Conservation (phyloP, 1,284 basidiomycete species). For the Boletus smithii region DNA sequence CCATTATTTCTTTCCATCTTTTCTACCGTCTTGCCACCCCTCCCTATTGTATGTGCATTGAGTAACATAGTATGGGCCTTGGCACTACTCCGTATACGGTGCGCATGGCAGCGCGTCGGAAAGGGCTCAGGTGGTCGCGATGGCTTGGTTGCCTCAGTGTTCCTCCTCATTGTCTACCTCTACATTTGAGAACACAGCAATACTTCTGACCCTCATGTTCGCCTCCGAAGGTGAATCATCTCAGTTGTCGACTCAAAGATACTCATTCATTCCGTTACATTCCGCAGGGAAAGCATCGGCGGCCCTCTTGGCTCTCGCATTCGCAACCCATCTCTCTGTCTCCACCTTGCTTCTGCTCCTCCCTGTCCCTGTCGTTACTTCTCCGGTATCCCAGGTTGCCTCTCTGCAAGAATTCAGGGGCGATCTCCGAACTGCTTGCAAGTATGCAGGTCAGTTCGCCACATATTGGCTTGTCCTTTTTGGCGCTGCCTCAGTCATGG, state of each 20-base stretch:
- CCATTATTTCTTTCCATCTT: constrained; percentile 80
- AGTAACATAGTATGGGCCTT: constrained; percentile 67
- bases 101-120: constrained; percentile 48
- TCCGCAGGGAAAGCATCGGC: constrained; percentile 51
- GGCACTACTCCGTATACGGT: constrained; percentile 67
- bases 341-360: constrained; percentile 69
- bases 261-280: not conserved
- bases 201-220: constrained; percentile 68
- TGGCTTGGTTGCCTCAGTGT: constrained; percentile 57
- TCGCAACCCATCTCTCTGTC: constrained; percentile 68
- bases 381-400: constrained; percentile 61
- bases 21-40: constrained; percentile 58
- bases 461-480: constrained; percentile 48
- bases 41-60: constrained; percentile 67
- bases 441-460: constrained; percentile 46
- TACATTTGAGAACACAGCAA: constrained; percentile 70
- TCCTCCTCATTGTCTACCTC: constrained; percentile 82
- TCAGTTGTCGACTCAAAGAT: not conserved
- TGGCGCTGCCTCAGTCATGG: constrained; percentile 35
- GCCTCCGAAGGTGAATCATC: constrained; percentile 59
- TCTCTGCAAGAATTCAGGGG: constrained; percentile 49
- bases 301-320: constrained; percentile 61
- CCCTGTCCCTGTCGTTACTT: constrained; percentile 58
- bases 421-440: constrained; percentile 37
- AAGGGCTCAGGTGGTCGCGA: constrained; percentile 45